Percentiles rank a stretch among this genome's conserved stretches.
phyloP scores from a whole-genome alignment of 139 green algal genomes.

The Chlorella sp. region DNA sequence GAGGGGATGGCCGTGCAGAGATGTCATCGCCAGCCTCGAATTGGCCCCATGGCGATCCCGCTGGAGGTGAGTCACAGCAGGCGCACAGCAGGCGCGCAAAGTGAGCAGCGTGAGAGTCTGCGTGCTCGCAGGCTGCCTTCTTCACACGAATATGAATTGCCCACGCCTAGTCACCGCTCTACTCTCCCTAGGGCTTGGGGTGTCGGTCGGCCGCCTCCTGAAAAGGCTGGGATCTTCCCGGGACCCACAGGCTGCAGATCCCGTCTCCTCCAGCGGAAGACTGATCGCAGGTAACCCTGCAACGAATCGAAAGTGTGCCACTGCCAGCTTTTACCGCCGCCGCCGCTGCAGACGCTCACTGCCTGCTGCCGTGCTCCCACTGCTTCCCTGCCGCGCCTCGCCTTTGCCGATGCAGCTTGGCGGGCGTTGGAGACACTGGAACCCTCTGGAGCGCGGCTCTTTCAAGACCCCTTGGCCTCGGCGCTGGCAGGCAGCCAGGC shows the following conservation, averaged over 20 bases:
- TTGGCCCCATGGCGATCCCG: background rate
- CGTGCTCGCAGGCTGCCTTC: no score
- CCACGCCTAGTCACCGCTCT: background rate
- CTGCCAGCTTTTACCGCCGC: background rate
- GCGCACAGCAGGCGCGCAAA: no score
- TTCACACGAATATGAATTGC: no score
- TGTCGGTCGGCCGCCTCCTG: background rate
- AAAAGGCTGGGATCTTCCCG: background rate
- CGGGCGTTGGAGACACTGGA: conserved; percentile 39
- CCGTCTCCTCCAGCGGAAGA: background rate
- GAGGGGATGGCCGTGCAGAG: background rate
- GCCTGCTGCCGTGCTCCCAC: background rate
- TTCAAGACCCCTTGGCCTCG: conserved; percentile 33
- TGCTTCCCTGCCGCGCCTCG: background rate
- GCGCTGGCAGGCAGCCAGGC: conserved; percentile 24
- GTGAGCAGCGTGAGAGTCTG: no score
- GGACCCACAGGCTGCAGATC: background rate
- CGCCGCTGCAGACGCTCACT: background rate
- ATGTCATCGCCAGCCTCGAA: background rate
- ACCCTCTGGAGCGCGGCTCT: background rate
- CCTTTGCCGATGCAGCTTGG: conserved; percentile 12
- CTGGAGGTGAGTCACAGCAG: background rate
- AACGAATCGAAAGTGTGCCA: no score
- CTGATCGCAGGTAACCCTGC: conserved; percentile 7
- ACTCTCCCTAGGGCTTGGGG: background rate